Percentiles rank a stretch among this genome's conserved stretches.
phyloP scores from a whole-genome alignment of 495 filamentous ascomycete species.

The Lasiosphaeria ovina region DNA sequence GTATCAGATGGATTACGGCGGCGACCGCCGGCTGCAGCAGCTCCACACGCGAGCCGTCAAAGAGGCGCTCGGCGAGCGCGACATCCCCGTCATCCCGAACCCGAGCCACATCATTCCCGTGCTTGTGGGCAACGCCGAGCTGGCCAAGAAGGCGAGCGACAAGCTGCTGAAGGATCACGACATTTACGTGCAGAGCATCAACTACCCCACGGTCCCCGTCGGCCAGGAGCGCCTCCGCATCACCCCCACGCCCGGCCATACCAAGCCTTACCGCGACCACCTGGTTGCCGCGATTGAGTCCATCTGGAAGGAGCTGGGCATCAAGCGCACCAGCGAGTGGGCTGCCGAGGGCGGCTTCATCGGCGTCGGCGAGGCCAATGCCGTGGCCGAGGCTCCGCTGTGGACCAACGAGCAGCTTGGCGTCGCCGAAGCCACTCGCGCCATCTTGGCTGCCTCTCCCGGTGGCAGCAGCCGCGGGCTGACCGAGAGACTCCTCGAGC shows the following conservation, averaged over 20 bases:
- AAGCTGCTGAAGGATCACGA: conserved; percentile 80
- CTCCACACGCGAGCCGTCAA: conserved; percentile 94
- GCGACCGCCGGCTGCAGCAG: conserved; percentile 87
- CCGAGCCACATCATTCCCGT: conserved; percentile 94
- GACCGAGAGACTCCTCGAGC: conserved; percentile 28
- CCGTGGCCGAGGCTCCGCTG: conserved; percentile 56
- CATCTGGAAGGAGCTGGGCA: conserved; percentile 82
- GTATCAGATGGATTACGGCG: conserved; percentile 77
- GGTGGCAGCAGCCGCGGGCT: conserved; percentile 8
- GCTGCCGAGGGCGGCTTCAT: conserved; percentile 87
- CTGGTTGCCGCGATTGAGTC: conserved; percentile 80
- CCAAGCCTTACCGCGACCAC: conserved; percentile 74
- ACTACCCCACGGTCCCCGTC: conserved; percentile 95
- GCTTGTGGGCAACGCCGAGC: conserved; percentile 87
- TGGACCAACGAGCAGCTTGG: conserved; percentile 89
- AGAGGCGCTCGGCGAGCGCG: conserved; percentile 64
- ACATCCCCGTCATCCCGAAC: conserved; percentile 98
- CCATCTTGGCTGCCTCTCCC: conserved; percentile 18
- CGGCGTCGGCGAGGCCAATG: conserved; percentile 74
- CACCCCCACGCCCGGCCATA: conserved; percentile 92
- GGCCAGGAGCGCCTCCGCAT: conserved; percentile 94
- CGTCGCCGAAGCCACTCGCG: conserved; percentile 47
- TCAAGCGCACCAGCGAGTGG: conserved; percentile 92
- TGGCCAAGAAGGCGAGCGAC: conserved; percentile 89
- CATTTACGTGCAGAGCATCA: conserved; percentile 98